Evolutionary conservation across 371 early-diverging fungal genomes (phyloP), one percentile per base, ranked within the genome.

Genomic region (Rhizopus sp.): DNA sequence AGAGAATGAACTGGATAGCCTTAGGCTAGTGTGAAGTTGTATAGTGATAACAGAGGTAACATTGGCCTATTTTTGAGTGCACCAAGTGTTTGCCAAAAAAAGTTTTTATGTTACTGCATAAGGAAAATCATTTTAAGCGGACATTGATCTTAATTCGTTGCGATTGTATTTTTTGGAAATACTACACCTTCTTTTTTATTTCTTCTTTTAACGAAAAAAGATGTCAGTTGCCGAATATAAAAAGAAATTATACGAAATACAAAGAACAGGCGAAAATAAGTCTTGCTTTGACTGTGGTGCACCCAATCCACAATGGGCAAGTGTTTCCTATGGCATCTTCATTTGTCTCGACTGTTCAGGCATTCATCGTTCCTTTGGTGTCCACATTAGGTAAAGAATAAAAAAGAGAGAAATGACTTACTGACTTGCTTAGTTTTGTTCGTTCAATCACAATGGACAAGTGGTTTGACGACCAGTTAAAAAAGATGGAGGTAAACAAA

Each of bases 361-460:
- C 32, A 83, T 88, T 35, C 96, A 96, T 78, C 85, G 97, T 46
- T 88, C 93, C 0, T 85, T 95, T 58, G 99, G 99, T 55, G 97
- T 97, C 31, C 98, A 97, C 62, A 78, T 96, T 60, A 92, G 91
- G 83, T 85, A 80, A 37, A 41, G 35, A 38, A 7, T 29, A 23
- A 4, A 15, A 50, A 32, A 35, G 30, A 31, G 17, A 49, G 1
- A 40, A 17, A 34, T 9, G 7, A 7, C 9, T 3, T 51, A 35
- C 7, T n/a, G 12, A 41, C 7, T 0, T 10, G 10, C 54, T 47
- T 69, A 91, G 90, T 77, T 96, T 98, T 83, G 98, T 99, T 32
- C 92, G 98, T 16, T 98, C 98, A 9, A 91, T 98, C 53, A 90
- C 92, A 7, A 99, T 99, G 97, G 99, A 99, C 73, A 90, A 90